A percentile compares a stretch with the other conserved stretches of the same genome.
Conservation (phyloP, 345 rosid species). For the Syzygium aromaticum region DNA sequence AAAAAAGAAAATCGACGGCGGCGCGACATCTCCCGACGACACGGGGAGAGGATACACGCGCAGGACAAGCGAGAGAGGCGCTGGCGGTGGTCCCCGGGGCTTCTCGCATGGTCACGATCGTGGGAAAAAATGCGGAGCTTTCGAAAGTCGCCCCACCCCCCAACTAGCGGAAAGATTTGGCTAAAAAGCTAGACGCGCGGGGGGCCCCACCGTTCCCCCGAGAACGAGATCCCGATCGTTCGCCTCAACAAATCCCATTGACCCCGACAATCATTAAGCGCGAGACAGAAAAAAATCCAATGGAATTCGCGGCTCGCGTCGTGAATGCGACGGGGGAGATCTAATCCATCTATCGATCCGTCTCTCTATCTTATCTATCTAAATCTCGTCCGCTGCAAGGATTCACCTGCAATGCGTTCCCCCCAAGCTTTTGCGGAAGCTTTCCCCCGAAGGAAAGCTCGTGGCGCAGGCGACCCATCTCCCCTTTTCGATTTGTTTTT, state of each 20-base stretch:
- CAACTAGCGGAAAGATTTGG: slow-evolving; percentile 10
- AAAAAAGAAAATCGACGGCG: neutral
- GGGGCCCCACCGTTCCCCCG: neutral
- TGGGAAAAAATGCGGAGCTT: slow-evolving; percentile 3
- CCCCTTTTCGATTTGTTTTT: accelerated
- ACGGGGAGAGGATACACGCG: neutral
- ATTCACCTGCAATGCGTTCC: neutral
- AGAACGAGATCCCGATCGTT: neutral
- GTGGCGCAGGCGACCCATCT: too few relatives aligned
- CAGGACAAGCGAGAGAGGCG: neutral
- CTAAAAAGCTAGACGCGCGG: neutral
- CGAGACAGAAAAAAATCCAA: neutral
- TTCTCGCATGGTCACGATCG: neutral
- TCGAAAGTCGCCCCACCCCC: slow-evolving; percentile 1
- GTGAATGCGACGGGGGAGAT: neutral
- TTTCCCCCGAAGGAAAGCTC: neutral
- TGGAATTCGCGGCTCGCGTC: neutral
- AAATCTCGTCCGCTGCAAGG: neutral
- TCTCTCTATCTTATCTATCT: too few relatives aligned
- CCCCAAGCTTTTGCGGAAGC: neutral
- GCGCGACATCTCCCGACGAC: neutral
- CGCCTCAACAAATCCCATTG: neutral
- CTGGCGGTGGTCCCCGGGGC: slow-evolving; percentile 8
- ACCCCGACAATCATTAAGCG: neutral
- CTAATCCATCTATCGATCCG: too few relatives aligned